Evolutionary conservation across 805 yeast genomes (phyloP).

Genomic region (Candida rishiriensis): DNA sequence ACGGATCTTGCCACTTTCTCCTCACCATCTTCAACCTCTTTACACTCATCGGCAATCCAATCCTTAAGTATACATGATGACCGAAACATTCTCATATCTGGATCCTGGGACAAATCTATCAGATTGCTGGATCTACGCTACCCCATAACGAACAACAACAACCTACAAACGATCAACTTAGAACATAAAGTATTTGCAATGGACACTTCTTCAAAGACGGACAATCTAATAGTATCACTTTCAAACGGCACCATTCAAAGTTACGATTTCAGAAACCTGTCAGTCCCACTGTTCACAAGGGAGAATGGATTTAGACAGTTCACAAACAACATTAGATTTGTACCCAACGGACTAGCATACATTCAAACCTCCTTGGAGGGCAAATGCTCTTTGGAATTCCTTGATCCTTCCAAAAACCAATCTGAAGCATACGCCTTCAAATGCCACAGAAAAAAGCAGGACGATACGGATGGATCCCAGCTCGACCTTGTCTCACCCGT

Average conservation of each 20-base stretch:
- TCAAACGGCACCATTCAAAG: conserved; percentile 49
- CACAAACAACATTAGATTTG: conserved; percentile 50
- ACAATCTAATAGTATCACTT: conserved; percentile 45
- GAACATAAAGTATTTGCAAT: conserved; percentile 53
- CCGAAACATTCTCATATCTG: conserved; percentile 40
- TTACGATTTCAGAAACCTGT: conserved; percentile 38
- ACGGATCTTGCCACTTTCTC: conserved; percentile 42
- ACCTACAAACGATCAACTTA: conserved; percentile 28
- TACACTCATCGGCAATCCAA: conserved; percentile 40
- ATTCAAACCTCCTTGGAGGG: conserved; percentile 76
- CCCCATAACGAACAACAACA: conserved; percentile 6
- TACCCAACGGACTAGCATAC: conserved; percentile 55
- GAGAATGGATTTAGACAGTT: conserved; percentile 43
- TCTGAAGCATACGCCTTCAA: conserved; percentile 64
- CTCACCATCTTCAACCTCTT: conserved; percentile 24
- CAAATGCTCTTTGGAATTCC: conserved; percentile 69
- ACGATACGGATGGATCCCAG: conserved; percentile 14
- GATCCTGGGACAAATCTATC: conserved; percentile 61
- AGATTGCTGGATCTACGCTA: conserved; percentile 35
- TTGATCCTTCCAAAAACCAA: conserved; percentile 25
- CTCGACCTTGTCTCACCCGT: conserved; percentile 24
- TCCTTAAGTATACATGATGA: conserved; percentile 24
- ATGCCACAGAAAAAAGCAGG: conserved; percentile 54
- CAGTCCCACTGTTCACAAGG: conserved; percentile 3
- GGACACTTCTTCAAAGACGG: conserved; percentile 41